phyloP scores from a whole-genome alignment of 768 basidiomycete genomes.

The Termitomyces sp. region DNA sequence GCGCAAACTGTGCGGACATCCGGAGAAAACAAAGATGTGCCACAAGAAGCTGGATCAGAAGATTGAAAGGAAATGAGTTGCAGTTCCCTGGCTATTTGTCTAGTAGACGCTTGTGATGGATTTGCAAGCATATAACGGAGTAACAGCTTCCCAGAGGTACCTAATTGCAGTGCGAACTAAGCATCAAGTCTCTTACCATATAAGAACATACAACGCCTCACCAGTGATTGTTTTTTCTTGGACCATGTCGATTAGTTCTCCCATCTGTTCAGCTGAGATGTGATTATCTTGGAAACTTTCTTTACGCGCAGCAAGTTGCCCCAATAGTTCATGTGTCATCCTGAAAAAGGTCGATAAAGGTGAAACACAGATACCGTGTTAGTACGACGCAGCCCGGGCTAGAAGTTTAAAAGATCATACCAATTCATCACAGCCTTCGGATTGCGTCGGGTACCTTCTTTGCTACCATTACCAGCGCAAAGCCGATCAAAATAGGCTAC shows the following conservation, averaged over 20 bases:
- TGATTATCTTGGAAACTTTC: constrained; percentile 54
- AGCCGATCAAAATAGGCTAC: constrained; percentile 78
- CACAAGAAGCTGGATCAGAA: constrained; percentile 4
- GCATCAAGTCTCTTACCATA: not conserved
- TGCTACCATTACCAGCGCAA: constrained; percentile 31
- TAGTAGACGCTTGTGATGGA: constrained; percentile 29
- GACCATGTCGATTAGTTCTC: constrained; percentile 75
- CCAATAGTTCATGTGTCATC: constrained; percentile 86
- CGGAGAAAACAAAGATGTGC: constrained; percentile 14
- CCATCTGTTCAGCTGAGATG: constrained; percentile 59
- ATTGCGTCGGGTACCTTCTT: constrained; percentile 33
- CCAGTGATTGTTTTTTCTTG: constrained; percentile 64
- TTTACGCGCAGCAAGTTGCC: constrained; percentile 60
- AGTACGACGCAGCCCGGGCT: not conserved
- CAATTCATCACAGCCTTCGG: constrained; percentile 81
- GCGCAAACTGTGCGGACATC: constrained; percentile 53
- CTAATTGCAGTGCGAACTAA: constrained; percentile 28
- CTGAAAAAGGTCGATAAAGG: constrained; percentile 33
- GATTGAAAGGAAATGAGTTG: constrained; percentile 37
- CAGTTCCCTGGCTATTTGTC: constrained; percentile 43
- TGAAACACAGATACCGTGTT: constrained; percentile 1
- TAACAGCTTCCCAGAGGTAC: constrained; percentile 72
- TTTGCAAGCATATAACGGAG: constrained; percentile 65
- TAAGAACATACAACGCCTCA: constrained; percentile 20
- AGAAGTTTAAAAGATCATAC: constrained; percentile 34